phyloP scores from a whole-genome alignment of 1,284 basidiomycete genomes.

The Ganoderma lingzhi region DNA sequence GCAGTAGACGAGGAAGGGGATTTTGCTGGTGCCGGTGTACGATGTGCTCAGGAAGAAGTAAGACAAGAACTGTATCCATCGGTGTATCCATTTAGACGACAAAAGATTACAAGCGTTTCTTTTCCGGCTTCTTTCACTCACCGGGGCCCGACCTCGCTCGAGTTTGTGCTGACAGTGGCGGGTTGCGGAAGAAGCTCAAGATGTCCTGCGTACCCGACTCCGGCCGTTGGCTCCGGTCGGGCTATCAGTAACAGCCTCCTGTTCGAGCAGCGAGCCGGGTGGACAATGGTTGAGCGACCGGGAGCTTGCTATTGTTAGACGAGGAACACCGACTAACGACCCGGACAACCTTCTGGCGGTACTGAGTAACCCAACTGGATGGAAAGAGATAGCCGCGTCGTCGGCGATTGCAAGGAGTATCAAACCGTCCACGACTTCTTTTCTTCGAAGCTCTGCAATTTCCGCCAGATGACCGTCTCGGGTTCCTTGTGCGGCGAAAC shows the following conservation, averaged over 20 bases:
- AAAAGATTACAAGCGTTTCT: background rate
- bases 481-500: background rate
- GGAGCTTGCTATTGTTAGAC: background rate
- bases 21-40: conserved; percentile 21
- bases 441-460: background rate
- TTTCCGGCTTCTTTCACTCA: background rate
- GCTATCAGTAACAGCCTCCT: too few relatives aligned
- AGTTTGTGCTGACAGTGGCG: background rate
- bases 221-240: background rate
- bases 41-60: conserved; percentile 22
- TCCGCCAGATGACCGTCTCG: conserved; percentile 2
- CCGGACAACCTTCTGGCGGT: background rate
- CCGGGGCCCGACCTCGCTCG: background rate
- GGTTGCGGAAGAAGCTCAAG: background rate
- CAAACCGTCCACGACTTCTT: background rate
- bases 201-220: background rate
- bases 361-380: background rate
- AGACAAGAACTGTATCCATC: conserved; percentile 10
- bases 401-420: background rate
- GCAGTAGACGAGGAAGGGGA: conserved; percentile 34
- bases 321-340: background rate
- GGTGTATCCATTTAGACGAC: conserved; percentile 15
- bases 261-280: too few relatives aligned
- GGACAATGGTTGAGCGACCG: background rate
- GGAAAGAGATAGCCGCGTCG: background rate